Evolutionary conservation across 78 protist genomes (phyloP).

Genomic region (Goniomonas avonlea): DNA sequence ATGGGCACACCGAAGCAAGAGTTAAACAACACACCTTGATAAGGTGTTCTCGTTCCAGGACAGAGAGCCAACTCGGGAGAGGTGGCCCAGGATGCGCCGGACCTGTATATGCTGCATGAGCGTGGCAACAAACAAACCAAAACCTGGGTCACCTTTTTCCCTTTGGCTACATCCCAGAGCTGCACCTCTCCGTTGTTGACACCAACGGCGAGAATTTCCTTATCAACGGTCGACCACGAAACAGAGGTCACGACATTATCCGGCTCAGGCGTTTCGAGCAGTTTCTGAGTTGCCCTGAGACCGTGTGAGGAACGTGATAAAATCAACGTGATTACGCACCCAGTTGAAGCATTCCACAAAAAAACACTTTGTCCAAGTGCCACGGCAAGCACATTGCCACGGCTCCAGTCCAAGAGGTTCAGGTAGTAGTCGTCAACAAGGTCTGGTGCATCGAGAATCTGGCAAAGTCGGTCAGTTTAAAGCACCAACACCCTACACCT

Average conservation of each 20-base stretch:
- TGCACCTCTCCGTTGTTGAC: slow-evolving; percentile 62
- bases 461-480: too few relatives aligned
- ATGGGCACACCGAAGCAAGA: too few relatives aligned
- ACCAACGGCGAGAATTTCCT: slow-evolving; percentile 87
- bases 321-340: too few relatives aligned
- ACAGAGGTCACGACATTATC: slow-evolving; percentile 75
- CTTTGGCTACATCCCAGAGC: slow-evolving; percentile 77
- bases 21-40: too few relatives aligned
- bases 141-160: too few relatives aligned
- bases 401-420: slow-evolving; percentile 93
- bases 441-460: slow-evolving; percentile 47
- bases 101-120: too few relatives aligned
- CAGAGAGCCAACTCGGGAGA: slow-evolving; percentile 82
- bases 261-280: slow-evolving; percentile 27
- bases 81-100: slow-evolving; percentile 85
- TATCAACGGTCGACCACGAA: slow-evolving; percentile 43
- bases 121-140: too few relatives aligned
- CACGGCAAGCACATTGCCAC: slow-evolving; percentile 81
- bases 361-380: slow-evolving; percentile 88
- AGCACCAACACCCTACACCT: too few relatives aligned
- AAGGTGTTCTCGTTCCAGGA: slow-evolving; percentile 92
- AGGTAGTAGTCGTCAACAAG: slow-evolving; percentile 92
- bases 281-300: slow-evolving; percentile 49
- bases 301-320: too few relatives aligned
- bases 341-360: slow-evolving; percentile 91